phyloP scores from a whole-genome alignment of 2,329 filamentous ascomycete species.

The Akanthomyces lecanii region DNA sequence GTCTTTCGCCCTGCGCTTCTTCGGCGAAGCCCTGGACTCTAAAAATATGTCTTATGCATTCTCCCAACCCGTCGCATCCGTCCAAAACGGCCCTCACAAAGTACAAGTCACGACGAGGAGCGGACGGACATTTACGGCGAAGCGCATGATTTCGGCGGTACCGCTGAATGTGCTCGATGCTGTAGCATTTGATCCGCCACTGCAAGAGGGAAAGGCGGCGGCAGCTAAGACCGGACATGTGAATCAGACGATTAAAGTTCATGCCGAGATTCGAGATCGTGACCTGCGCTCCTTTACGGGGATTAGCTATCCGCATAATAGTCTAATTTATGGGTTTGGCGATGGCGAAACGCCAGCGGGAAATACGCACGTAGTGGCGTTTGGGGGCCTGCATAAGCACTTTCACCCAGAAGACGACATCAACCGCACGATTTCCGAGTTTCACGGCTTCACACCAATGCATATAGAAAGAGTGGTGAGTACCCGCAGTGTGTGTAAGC shows the following conservation, averaged over 20 bases:
- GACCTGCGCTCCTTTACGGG: slow-evolving; percentile 41
- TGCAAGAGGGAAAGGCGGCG: slow-evolving; percentile 31
- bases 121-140: slow-evolving; percentile 27
- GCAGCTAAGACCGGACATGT: slow-evolving; percentile 39
- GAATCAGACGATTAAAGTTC: slow-evolving; percentile 43
- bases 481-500: neutral
- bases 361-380: slow-evolving; percentile 45
- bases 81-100: slow-evolving; percentile 25
- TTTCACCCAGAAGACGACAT: slow-evolving; percentile 41
- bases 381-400: slow-evolving; percentile 40
- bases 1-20: slow-evolving; percentile 41
- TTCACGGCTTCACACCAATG: slow-evolving; percentile 32
- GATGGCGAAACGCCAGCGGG: slow-evolving; percentile 42
- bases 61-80: slow-evolving; percentile 31
- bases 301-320: slow-evolving; percentile 40
- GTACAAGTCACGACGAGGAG: slow-evolving; percentile 33
- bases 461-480: slow-evolving; percentile 27
- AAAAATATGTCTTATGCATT: slow-evolving; percentile 39
- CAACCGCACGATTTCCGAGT: slow-evolving; percentile 27
- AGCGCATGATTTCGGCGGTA: slow-evolving; percentile 37
- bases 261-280: slow-evolving; percentile 38
- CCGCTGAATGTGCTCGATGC: slow-evolving; percentile 41
- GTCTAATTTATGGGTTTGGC: slow-evolving; percentile 39
- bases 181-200: slow-evolving; percentile 37
- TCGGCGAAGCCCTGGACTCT: slow-evolving; percentile 37